Percentiles rank a stretch among this genome's conserved stretches.
These are phyloP conservation scores for Cyberlindnera lachancei DNA, from an alignment of 805 yeast species.

Conservation along the genomic window DNA sequence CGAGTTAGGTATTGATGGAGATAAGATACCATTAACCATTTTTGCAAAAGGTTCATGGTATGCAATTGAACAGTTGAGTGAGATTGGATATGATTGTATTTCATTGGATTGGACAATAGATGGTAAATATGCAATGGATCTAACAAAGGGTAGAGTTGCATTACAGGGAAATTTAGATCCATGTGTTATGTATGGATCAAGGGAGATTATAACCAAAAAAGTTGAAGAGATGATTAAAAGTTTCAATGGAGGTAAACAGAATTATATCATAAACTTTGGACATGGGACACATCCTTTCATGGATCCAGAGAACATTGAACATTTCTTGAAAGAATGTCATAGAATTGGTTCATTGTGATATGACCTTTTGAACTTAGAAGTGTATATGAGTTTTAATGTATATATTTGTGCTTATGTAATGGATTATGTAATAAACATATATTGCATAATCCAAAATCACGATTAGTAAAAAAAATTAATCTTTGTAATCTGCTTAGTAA, in stretches of 20 bases:
- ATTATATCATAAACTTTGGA: slow-evolving; percentile 91
- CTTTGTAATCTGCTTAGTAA: too few species aligned
- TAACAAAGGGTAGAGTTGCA: slow-evolving; percentile 67
- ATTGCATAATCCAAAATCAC: too few species aligned
- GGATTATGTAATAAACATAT: too few species aligned
- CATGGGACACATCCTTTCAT: slow-evolving; percentile 98
- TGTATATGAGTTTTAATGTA: too few species aligned
- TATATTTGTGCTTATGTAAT: too few species aligned
- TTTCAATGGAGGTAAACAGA: slow-evolving; percentile 89
- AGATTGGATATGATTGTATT: slow-evolving; percentile 76
- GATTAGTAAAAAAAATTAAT: too few species aligned
- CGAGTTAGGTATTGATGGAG: slow-evolving; percentile 64
- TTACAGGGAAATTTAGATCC: slow-evolving; percentile 97
- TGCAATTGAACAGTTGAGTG: slow-evolving; percentile 79
- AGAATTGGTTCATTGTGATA: slow-evolving; percentile 53
- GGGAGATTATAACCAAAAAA: slow-evolving; percentile 70
- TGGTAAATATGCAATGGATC: slow-evolving; percentile 77
- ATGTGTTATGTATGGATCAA: slow-evolving; percentile 86
- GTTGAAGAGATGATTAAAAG: slow-evolving; percentile 84
- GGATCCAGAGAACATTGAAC: slow-evolving; percentile 84
- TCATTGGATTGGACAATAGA: slow-evolving; percentile 89
- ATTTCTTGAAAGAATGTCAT: slow-evolving; percentile 83
- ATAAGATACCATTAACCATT: slow-evolving; percentile 79
- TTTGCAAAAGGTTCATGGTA: slow-evolving; percentile 98
- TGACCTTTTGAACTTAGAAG: too few species aligned